Conservation (phyloP, 345 rosid genomes). For the Eucalyptus pauciflora region DNA sequence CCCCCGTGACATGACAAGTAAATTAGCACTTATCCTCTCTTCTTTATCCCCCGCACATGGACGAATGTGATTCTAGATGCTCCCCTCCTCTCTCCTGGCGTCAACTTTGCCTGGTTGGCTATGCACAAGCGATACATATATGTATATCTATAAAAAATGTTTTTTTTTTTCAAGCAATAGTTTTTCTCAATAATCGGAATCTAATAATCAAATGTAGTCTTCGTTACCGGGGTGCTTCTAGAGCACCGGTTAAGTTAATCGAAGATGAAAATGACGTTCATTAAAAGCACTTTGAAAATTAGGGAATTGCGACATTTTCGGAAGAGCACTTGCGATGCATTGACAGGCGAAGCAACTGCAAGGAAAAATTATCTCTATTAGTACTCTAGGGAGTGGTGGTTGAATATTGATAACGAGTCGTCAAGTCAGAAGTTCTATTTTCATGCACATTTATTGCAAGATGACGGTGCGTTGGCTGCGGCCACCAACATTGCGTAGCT, state of each 20-base stretch:
- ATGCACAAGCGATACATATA: neutral
- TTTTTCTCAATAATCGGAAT: neutral
- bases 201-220: neutral
- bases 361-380: neutral
- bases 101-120: neutral
- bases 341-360: neutral
- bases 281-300: neutral
- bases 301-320: neutral
- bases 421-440: neutral
- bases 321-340: neutral
- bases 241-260: neutral
- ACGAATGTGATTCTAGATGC: neutral
- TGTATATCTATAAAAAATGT: no score
- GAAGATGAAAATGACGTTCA: neutral
- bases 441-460: neutral
- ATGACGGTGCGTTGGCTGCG: neutral
- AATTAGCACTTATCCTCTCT: neutral
- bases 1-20: neutral
- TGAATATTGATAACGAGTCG: neutral
- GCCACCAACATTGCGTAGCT: neutral
- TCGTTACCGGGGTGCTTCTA: neutral
- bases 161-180: neutral
- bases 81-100: neutral
- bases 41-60: neutral
- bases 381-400: neutral